Evolutionary conservation across 306 rosid species (phyloP).

Genomic region (Trifolium dubium): DNA sequence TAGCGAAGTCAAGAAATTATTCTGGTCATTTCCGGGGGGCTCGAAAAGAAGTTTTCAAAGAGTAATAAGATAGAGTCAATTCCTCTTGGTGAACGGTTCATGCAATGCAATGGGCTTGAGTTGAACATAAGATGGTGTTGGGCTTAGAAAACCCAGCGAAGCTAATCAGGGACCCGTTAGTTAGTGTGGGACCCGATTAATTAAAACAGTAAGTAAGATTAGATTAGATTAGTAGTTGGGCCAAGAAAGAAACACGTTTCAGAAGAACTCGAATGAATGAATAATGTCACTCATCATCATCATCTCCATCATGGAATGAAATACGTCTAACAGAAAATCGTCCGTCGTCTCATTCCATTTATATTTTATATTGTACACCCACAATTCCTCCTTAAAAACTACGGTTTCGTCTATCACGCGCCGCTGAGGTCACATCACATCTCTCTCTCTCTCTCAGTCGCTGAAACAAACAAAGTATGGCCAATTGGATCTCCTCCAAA

Average conservation of each 20-base stretch:
- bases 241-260: not conserved
- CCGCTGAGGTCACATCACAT: not conserved
- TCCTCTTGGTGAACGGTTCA: too few relatives aligned
- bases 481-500: conserved; percentile 97
- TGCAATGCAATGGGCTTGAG: not conserved
- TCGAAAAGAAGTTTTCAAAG: too few relatives aligned
- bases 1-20: too few relatives aligned
- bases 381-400: conserved; percentile 9
- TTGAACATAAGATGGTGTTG: not conserved
- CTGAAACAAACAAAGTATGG: conserved; percentile 68
- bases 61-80: too few relatives aligned
- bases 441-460: conserved; percentile 4
- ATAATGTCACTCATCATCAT: not conserved
- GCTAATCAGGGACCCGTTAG: not conserved
- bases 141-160: not conserved
- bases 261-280: too few relatives aligned
- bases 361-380: conserved; percentile 3
- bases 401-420: conserved; percentile 3
- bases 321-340: not conserved
- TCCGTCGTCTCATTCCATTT: conserved; percentile 1
- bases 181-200: not conserved
- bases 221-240: not conserved
- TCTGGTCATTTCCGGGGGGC: too few relatives aligned
- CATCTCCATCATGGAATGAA: conserved; percentile 13
- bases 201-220: not conserved